Percentiles rank a stretch among this genome's conserved stretches.
These are phyloP conservation scores for Euphorbia peplus DNA, from an alignment of 345 rosid genomes.

Conservation along the genomic window DNA sequence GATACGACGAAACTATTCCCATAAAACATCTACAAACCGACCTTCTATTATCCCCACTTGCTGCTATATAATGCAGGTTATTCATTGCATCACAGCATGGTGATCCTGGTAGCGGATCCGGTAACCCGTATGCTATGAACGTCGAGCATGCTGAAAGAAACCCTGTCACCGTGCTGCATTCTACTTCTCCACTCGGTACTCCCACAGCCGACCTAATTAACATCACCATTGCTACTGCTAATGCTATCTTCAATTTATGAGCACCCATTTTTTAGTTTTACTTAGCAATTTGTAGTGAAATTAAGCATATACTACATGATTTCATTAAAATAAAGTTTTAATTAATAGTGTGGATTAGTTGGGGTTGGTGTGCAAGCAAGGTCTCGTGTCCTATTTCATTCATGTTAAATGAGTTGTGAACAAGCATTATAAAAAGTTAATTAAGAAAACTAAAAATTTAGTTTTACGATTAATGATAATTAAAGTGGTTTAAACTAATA, in stretches of 20 bases:
- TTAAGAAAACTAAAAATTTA: too few relatives aligned
- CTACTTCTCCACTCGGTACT: slow-evolving; percentile 27
- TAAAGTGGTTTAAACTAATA: too few relatives aligned
- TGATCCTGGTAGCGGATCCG: slow-evolving; percentile 29
- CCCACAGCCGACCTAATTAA: slow-evolving; percentile 17
- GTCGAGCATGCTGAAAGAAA: slow-evolving; percentile 21
- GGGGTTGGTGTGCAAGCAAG: slow-evolving; percentile 30
- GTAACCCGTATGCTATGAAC: slow-evolving; percentile 22
- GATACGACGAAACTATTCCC: slow-evolving; percentile 28
- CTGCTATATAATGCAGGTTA: slow-evolving; percentile 13
- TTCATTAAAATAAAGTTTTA: too few relatives aligned
- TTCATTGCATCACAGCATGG: slow-evolving; percentile 29
- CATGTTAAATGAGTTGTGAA: slow-evolving; percentile 13
- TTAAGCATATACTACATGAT: too few relatives aligned
- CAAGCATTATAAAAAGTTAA: too few relatives aligned
- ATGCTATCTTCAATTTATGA: not conserved
- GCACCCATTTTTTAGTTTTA: slow-evolving; percentile 8
- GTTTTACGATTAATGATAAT: too few relatives aligned
- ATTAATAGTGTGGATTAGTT: slow-evolving; percentile 10
- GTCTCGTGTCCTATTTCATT: slow-evolving; percentile 23
- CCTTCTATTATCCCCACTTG: slow-evolving; percentile 4
- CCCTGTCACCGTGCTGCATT: slow-evolving; percentile 50
- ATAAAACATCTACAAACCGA: slow-evolving; percentile 22
- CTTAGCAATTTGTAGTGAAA: too few relatives aligned
- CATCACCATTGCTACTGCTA: not conserved